Evolutionary conservation across 2,329 filamentous ascomycete species (phyloP).

Genomic region (Aspergillus sp.): DNA sequence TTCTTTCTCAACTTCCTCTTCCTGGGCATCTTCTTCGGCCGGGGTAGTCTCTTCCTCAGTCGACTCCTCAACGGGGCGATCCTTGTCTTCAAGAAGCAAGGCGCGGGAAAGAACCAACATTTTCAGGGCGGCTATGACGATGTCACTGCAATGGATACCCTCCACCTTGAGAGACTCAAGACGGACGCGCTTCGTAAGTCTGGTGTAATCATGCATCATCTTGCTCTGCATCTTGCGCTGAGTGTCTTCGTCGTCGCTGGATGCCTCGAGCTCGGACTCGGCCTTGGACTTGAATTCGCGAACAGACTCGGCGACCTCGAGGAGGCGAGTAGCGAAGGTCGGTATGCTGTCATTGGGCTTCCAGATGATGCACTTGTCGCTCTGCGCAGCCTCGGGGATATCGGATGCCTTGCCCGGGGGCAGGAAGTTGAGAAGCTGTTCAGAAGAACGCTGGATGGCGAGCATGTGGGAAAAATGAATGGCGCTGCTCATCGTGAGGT

Average conservation of each 20-base stretch:
- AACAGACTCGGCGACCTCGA: conserved; percentile 27
- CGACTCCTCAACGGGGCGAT: conserved; percentile 19
- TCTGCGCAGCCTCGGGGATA: conserved; percentile 24
- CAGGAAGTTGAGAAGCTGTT: conserved; percentile 35
- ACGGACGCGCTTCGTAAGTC: conserved; percentile 35
- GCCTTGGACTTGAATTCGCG: conserved; percentile 14
- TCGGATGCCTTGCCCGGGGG: conserved; percentile 32
- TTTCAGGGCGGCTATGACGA: conserved; percentile 34
- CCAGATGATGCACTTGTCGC: conserved; percentile 36
- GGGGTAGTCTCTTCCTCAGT: conserved; percentile 9
- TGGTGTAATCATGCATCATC: conserved; percentile 28
- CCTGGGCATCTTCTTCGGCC: background rate
- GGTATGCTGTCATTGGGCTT: conserved; percentile 30
- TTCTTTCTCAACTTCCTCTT: background rate
- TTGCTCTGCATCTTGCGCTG: conserved; percentile 33
- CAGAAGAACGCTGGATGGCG: conserved; percentile 32
- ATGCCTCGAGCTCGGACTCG: conserved; percentile 17
- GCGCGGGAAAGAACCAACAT: conserved; percentile 35
- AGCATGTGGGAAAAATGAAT: conserved; percentile 38
- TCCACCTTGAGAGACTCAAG: conserved; percentile 33
- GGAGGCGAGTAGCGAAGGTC: conserved; percentile 23
- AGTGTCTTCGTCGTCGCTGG: conserved; percentile 14
- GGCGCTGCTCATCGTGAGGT: conserved; percentile 29
- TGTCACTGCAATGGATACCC: conserved; percentile 29
- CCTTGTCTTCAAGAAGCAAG: conserved; percentile 36